Base-by-base conservation (phyloP, 495 filamentous ascomycete species). In the Hamigera avellanea region DNA sequence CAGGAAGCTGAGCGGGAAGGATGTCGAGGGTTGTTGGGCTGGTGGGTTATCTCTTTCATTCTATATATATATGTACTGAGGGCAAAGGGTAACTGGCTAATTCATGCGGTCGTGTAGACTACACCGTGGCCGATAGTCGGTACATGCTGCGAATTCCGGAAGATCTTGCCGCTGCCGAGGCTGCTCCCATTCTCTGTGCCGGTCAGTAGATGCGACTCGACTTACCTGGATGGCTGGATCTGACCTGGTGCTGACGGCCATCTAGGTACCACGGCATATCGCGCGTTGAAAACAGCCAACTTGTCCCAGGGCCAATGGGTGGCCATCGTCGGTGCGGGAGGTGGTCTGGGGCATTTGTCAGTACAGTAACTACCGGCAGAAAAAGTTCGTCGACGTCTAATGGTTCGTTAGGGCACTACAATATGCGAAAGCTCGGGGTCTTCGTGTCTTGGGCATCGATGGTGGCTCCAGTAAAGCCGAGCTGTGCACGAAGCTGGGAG, bases 291-390 rank as follows among this genome's bases (percentile, higher is more conserved):
- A 12, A 26, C 25, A 7, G 7, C 25, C 12, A 7, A 26, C 7
- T 26, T 26, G 12, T 7, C 25, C 12, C 25, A 26, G 12, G 48
- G 42, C 8, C 35, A 52, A 16, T 52, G 42, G 34, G 36, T 52
- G 18, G 48, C 44, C 21, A 43, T 52, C 14, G 45, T 53, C 10
- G 49, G 49, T 16, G 49, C 54, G 8, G 54, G 54, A n/a, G 54
- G 53, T 31, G 54, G 54, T 18, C 31, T 58, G 8, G 54, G 54
- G 18, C 44, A 52, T 32, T 30, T 26, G 25, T 26, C 7, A 26
- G 25, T 12, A 26, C 12, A 12, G 12, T 26, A n/a, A n/a, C n/a
- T n/a, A n/a, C n/a, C n/a, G n/a, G n/a, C n/a, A n/a, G n/a, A n/a
- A n/a, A n/a, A n/a, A n/a, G n/a, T n/a, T n/a, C n/a, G n/a, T n/a